Conservation (phyloP, 441 rosid species). For the Raphanus hybrid region DNA sequence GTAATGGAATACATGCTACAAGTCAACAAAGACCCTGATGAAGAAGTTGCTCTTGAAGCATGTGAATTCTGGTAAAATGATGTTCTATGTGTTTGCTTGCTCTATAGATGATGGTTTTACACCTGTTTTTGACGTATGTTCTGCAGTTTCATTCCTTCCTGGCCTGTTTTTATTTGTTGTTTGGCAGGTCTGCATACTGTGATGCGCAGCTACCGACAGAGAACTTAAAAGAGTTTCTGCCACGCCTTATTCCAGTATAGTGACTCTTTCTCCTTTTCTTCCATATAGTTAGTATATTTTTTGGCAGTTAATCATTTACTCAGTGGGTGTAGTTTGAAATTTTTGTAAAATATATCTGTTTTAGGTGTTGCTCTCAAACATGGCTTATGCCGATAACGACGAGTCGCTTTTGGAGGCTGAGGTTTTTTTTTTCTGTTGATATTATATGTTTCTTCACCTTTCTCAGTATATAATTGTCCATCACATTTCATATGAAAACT, state of each 20-base stretch:
- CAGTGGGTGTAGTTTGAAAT: conserved; percentile 7
- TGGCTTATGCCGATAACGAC: conserved; percentile 98
- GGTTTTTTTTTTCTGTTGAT: conserved; percentile 52
- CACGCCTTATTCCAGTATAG: conserved; percentile 82
- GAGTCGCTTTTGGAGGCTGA: conserved; percentile 94
- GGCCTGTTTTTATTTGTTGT: conserved; percentile 1
- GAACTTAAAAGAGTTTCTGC: conserved; percentile 82
- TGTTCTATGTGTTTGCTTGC: conserved; percentile 7
- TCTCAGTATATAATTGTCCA: conserved; percentile 14
- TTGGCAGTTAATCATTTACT: conserved; percentile 14
- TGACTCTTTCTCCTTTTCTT: conserved; percentile 25
- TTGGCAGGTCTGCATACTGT: conserved; percentile 90
- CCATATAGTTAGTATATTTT: background rate
- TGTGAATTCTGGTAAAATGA: conserved; percentile 93
- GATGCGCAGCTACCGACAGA: conserved; percentile 86
- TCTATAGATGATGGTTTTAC: conserved; percentile 8
- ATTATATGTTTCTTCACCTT: conserved; percentile 18
- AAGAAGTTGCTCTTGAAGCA: conserved; percentile 98
- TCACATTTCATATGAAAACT: conserved; percentile 21
- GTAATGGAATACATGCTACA: conserved; percentile 89
- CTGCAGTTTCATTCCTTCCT: background rate
- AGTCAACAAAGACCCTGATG: conserved; percentile 91
- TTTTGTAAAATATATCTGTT: conserved; percentile 39
- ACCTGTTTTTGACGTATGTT: conserved; percentile 9
- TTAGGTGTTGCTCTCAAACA: conserved; percentile 90